Evolutionary conservation across 768 basidiomycete species (phyloP), one percentile per base, ranked within the genome.

Genomic region (Termitomyces sp.): DNA sequence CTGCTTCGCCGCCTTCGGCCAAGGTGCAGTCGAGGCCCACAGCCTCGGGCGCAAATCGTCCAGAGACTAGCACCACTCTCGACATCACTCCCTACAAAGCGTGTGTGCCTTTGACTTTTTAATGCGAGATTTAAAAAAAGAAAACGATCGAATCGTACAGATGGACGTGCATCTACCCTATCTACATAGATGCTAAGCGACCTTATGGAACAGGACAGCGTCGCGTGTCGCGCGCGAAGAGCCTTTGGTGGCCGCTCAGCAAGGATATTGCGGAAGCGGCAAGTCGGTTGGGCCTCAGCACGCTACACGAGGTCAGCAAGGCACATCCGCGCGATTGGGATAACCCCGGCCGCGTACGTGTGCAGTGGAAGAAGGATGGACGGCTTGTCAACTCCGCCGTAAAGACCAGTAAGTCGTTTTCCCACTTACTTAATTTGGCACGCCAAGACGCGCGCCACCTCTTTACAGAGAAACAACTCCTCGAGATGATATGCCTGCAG

Each of bases 281-380:
- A 26, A 82, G 76, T 63, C 76, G 85, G 31, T 73, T 98, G 14
- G 89, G 94, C 1, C 75, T 98, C 8, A 82, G 86, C 13, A 84
- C 87, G 2, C 78, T 97, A 5, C 92, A 94, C 64, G 94, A 98
- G 76, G 91, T 92, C 37, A 81, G 84, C 66, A 98, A 95, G 71
- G 77, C 83, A 27, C 96, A 99, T 66, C 96, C 96, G 12, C 83
- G 92, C 52, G 96, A 99, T 71, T 99, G 96, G 96, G 95, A 91
- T 67, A 99, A 99, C 69, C 96, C 96, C 0, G 96, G 96, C 9
- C 83, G 96, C 26, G 92, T 99, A 58, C 84, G 93, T 61, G 90
- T 98, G 24, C 90, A 90, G 67, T 92, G 89, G 88, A 93, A 90
- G 80, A 88, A 87, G 69, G 87, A 92, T 58, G 90, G 80, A 2